Conservation (phyloP, 768 basidiomycete genomes). For the Tulasnella calospora region DNA sequence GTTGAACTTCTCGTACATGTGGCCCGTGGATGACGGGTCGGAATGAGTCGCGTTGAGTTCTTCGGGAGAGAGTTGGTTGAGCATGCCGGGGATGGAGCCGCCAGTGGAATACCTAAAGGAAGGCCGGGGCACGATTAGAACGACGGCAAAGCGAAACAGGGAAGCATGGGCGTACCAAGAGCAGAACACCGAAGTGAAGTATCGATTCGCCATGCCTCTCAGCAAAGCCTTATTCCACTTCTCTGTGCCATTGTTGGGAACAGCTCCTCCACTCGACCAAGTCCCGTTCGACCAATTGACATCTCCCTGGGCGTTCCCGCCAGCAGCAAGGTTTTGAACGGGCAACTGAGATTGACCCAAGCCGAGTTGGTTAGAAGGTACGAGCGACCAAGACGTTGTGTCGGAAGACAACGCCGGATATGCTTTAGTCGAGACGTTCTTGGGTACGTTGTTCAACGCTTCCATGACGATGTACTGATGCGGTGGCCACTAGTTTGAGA, state of each 20-base stretch:
- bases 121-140: background rate
- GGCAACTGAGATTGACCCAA: constrained; percentile 66
- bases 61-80: constrained; percentile 62
- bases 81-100: constrained; percentile 66
- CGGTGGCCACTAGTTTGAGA: constrained; percentile 73
- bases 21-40: constrained; percentile 17
- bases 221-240: constrained; percentile 60
- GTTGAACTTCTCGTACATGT: constrained; percentile 92
- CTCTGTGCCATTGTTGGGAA: constrained; percentile 64
- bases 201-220: constrained; percentile 79
- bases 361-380: constrained; percentile 79
- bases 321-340: constrained; percentile 51
- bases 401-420: constrained; percentile 46
- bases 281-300: constrained; percentile 49
- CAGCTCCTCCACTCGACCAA: constrained; percentile 32
- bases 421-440: constrained; percentile 57
- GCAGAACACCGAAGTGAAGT: constrained; percentile 75
- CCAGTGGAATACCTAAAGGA: constrained; percentile 75
- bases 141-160: background rate
- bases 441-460: constrained; percentile 68
- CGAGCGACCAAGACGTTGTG: constrained; percentile 58
- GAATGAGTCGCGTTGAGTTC: constrained; percentile 61
- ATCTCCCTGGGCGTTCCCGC: constrained; percentile 46
- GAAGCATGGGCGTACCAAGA: constrained; percentile 60
- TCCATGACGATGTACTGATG: constrained; percentile 76